Conservation (phyloP, 2,329 filamentous ascomycete species). For the Pyrenochaeta sp. region DNA sequence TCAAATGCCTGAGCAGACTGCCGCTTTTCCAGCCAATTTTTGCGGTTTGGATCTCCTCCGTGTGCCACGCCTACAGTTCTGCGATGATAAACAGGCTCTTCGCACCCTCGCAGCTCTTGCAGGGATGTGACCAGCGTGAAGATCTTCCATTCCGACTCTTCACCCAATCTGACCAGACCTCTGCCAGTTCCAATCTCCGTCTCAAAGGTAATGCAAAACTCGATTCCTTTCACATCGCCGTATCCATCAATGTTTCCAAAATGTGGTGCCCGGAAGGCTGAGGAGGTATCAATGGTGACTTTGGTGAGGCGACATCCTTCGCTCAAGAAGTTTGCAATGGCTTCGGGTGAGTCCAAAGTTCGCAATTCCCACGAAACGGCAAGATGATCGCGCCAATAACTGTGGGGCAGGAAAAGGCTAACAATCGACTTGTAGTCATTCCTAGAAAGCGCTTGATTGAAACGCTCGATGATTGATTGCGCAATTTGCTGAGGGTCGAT, state of each 20-base stretch:
- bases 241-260: slow-evolving; percentile 37
- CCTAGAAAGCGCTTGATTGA: slow-evolving; percentile 53
- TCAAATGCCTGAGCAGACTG: slow-evolving; percentile 38
- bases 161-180: slow-evolving; percentile 46
- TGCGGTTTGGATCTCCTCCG: slow-evolving; percentile 34
- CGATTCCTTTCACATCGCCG: slow-evolving; percentile 39
- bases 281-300: slow-evolving; percentile 39
- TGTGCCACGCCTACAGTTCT: slow-evolving; percentile 39
- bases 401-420: slow-evolving; percentile 58
- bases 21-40: slow-evolving; percentile 40
- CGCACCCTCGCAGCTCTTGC: slow-evolving; percentile 47
- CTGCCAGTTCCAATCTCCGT: slow-evolving; percentile 38
- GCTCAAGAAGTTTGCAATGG: no score
- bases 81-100: slow-evolving; percentile 33
- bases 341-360: slow-evolving; percentile 51
- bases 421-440: slow-evolving; percentile 41
- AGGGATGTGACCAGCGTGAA: slow-evolving; percentile 50
- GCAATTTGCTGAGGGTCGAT: slow-evolving; percentile 52
- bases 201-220: slow-evolving; percentile 40
- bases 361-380: slow-evolving; percentile 63
- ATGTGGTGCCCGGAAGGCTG: slow-evolving; percentile 25
- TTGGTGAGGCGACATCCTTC: slow-evolving; percentile 37
- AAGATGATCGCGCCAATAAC: slow-evolving; percentile 68
- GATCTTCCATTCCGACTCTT: slow-evolving; percentile 48
- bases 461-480: slow-evolving; percentile 42